Evolutionary conservation across 106 monocot genomes (phyloP), one percentile per base, ranked within the genome.

Genomic region (Alisma plantagoaquatica): DNA sequence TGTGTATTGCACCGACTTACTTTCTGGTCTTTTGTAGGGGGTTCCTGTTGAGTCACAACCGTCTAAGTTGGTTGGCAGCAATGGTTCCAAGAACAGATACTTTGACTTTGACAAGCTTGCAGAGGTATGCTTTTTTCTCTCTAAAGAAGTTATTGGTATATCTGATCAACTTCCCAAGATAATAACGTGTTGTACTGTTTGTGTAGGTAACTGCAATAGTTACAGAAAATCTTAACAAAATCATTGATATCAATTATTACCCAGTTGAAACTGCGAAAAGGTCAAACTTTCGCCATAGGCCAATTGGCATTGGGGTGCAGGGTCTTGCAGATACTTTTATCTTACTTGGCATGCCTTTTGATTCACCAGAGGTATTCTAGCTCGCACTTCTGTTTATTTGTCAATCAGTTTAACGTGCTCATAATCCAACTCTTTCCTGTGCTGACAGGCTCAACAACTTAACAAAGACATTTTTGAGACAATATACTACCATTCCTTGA

Each of bases 401-500:
- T 9, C 3, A 31, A 33, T 54, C 1, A 35, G n/a, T 33, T 47
- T 44, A 23, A 25, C 30, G 66, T 17, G 18, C 54, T 67, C 5
- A 38, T 14, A 7, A 14, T 38, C 35, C 14, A 38, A 38, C 35
- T 14, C 14, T 14, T 38, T 38, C 6, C 14, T 6, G 35, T 38
- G 6, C 14, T 14, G 67, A 31, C 71, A 86, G 92, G 92, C 86
- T 57, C 78, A 86, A 62, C 70, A 76, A 15, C 69, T 92, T 28
- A 92, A 86, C 51, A 86, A 76, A 62, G 92, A 86, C 23, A 92
- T 92, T 31, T 92, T 92, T 74, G 92, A 82, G 53, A 92, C 82
- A 24, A 86, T 86, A 41, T 92, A 92, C 68, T 86, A 82, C 54
- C 86, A 92, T 65, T 69, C 92, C 9, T 32, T 92, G 51, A 79